Percentiles rank a stretch among this genome's conserved stretches.
phyloP scores from a whole-genome alignment of 2,329 filamentous ascomycete species.

The Tolypocladium guangdongense region DNA sequence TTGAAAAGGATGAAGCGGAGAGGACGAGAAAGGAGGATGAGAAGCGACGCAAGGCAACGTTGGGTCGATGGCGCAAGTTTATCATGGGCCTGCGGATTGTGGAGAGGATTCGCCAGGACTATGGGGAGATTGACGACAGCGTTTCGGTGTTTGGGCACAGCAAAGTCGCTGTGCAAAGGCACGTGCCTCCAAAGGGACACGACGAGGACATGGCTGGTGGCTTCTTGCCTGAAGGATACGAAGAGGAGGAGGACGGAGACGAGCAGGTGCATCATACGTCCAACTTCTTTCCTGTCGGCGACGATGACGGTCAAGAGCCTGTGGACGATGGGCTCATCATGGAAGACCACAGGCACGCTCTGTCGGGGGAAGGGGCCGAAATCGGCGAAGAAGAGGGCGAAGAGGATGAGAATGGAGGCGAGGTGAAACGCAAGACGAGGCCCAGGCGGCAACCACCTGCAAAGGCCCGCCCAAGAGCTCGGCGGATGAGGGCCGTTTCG shows the following conservation, averaged over 20 bases:
- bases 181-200: slow-evolving; percentile 13
- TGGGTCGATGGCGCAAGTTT: slow-evolving; percentile 78
- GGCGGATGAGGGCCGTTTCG: neutral
- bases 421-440: neutral
- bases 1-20: slow-evolving; percentile 68
- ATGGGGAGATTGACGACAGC: slow-evolving; percentile 49
- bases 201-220: slow-evolving; percentile 48
- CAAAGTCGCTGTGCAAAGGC: slow-evolving; percentile 6
- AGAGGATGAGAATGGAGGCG: neutral
- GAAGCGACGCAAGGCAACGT: slow-evolving; percentile 63
- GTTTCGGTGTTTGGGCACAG: slow-evolving; percentile 46
- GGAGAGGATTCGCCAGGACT: slow-evolving; percentile 65
- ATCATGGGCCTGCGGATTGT: slow-evolving; percentile 76
- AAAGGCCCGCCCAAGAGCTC: neutral
- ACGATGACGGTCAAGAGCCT: slow-evolving; percentile 28
- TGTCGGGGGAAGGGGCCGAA: neutral
- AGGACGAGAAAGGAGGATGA: slow-evolving; percentile 68
- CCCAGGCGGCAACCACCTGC: neutral
- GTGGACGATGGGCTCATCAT: slow-evolving; percentile 22
- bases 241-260: slow-evolving; percentile 33
- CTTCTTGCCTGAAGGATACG: slow-evolving; percentile 47
- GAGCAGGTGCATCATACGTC: slow-evolving; percentile 22
- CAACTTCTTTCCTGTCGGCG: slow-evolving; percentile 36
- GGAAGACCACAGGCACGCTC: slow-evolving; percentile 13
- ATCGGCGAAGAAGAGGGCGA: neutral